Evolutionary conservation across 768 basidiomycete species (phyloP).

Genomic region (Crucibulum laeve): DNA sequence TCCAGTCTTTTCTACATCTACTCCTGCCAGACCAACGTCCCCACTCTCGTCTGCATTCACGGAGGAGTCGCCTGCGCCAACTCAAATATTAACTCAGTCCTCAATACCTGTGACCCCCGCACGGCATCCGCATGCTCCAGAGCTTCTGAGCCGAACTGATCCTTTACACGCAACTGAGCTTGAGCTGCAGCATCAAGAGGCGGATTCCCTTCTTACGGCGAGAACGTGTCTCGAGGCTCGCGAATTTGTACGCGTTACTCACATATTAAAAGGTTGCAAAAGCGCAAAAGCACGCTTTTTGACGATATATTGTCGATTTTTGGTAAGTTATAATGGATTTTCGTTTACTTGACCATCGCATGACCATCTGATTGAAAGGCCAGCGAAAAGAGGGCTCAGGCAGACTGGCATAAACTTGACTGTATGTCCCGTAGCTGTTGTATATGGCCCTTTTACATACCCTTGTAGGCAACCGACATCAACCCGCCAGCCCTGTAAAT

Average conservation of each 20-base stretch:
- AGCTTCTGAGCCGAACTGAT: constrained; percentile 22
- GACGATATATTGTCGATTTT: constrained; percentile 73
- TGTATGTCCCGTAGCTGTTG: constrained; percentile 38
- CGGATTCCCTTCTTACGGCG: constrained; percentile 70
- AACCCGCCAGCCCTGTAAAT: constrained; percentile 67
- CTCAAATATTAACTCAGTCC: constrained; percentile 24
- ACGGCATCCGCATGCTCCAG: constrained; percentile 33
- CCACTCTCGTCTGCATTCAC: constrained; percentile 34
- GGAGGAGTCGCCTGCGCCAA: constrained; percentile 26
- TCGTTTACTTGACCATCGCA: neutral
- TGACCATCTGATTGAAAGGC: constrained; percentile 41
- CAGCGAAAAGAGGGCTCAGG: constrained; percentile 75
- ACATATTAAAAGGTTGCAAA: constrained; percentile 58
- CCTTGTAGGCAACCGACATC: constrained; percentile 58
- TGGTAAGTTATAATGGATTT: constrained; percentile 51
- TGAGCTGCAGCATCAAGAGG: constrained; percentile 57
- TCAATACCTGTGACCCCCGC: constrained; percentile 18
- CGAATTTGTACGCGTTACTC: constrained; percentile 73
- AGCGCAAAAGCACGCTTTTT: constrained; percentile 77
- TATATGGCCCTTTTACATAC: neutral
- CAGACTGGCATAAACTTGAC: constrained; percentile 82
- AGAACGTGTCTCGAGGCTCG: constrained; percentile 69
- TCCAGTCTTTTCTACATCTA: constrained; percentile 53
- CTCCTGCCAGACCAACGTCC: constrained; percentile 46
- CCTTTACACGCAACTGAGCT: constrained; percentile 31